A percentile compares a stretch with the other conserved stretches of the same genome.
Conservation (phyloP, 805 yeast species). For the Blastobotrys parvus region DNA sequence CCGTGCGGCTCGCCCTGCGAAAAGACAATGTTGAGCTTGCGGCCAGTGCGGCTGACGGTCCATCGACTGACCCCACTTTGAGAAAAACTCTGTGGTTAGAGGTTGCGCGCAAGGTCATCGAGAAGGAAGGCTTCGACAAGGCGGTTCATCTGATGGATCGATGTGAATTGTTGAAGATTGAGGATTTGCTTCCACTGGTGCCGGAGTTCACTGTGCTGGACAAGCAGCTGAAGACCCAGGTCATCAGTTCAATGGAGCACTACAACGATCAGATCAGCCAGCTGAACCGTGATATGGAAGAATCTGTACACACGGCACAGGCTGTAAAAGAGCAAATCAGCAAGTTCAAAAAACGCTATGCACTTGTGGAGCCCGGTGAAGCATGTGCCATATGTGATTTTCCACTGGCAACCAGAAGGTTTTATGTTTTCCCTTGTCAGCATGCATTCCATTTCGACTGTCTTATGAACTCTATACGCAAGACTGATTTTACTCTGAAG, state of each 20-base stretch:
- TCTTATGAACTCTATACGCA: conserved; percentile 50
- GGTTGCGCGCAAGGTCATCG: conserved; percentile 44
- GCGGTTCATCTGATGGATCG: conserved; percentile 23
- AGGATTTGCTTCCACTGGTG: conserved; percentile 74
- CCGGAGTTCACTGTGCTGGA: conserved; percentile 64
- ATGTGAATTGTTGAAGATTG: conserved; percentile 43
- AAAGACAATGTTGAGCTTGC: conserved; percentile 53
- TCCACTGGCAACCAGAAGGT: conserved; percentile 62
- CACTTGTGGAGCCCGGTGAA: conserved; percentile 73
- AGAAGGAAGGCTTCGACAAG: conserved; percentile 25
- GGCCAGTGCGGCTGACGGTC: conserved; percentile 46
- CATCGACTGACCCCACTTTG: conserved; percentile 39
- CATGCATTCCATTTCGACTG: conserved; percentile 91
- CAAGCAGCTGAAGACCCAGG: conserved; percentile 75
- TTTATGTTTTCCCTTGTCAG: conserved; percentile 78
- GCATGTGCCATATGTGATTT: conserved; percentile 68
- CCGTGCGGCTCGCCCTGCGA: conserved; percentile 64
- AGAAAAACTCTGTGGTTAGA: conserved; percentile 69
- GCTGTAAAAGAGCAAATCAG: conserved; percentile 54
- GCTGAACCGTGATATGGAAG: conserved; percentile 66
- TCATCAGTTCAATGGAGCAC: conserved; percentile 67
- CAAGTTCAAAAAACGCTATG: conserved; percentile 42
- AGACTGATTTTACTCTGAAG: conserved; percentile 59
- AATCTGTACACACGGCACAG: conserved; percentile 51
- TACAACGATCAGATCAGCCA: conserved; percentile 60